Evolutionary conservation across 2,329 filamentous ascomycete species (phyloP), one percentile per base, ranked within the genome.

Genomic region (Helminthosporium solani): DNA sequence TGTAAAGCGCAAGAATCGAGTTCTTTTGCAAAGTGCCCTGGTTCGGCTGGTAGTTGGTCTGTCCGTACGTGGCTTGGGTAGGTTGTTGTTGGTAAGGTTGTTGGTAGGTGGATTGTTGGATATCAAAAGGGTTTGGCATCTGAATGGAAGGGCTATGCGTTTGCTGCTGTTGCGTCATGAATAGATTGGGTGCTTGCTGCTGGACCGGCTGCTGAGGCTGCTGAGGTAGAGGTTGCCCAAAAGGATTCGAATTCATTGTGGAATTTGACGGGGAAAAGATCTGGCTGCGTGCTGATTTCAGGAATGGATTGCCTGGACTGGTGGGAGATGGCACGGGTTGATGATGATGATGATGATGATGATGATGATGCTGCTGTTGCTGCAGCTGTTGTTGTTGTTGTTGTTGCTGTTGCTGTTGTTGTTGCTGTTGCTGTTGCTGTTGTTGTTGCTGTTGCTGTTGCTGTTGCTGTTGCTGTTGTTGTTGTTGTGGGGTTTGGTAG

Each of bases 1-100:
- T 84, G 69, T 88, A 92, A 9, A 94, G 70, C 5, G 88, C 85
- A 67, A 92, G 75, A 48, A 94, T 92, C 3, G 85, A 85, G 2
- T 81, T 82, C 53, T 87, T 91, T 59, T 90, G 83, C 23, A 84
- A 78, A 25, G 79, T 57, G 33, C 58, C 54, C n/a, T 60, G 63
- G 45, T 49, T 46, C 42, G 53, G 60, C 40, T 60, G 64, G 30
- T 46, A 52, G 20, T 37, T 42, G 18, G 57, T 60, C 39, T 56
- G 61, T 44, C 68, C 70, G 40, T 65, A 65, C 12, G 61, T 62
- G 4, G 28, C 28, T 12, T 25, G 5, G 69, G 60, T 42, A 53
- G 33, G 49, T n/a, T n/a, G 11, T 47, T 56, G 57, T 54, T 59
- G 60, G 58, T 49, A 53, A 41, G 49, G 47, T 14, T 52, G 52